Conservation (phyloP, 306 rosid species). For the Sicyos baderoa region DNA sequence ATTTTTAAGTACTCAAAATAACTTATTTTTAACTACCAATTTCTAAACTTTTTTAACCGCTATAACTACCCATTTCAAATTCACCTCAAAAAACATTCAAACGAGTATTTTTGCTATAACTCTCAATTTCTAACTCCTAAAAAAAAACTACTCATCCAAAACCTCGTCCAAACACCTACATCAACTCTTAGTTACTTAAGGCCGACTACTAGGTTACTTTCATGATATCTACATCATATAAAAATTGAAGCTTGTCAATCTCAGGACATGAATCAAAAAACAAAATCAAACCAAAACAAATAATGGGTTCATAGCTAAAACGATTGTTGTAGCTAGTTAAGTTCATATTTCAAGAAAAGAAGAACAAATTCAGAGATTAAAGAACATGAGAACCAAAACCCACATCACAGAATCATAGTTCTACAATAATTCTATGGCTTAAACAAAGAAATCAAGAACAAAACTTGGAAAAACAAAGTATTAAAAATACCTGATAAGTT, state of each 20-base stretch:
- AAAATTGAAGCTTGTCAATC: not conserved
- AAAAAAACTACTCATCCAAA: no score
- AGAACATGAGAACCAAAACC: not conserved
- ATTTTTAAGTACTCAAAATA: no score
- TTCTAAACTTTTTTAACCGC: no score
- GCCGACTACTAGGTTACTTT: no score
- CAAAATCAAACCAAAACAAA: not conserved
- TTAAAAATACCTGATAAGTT: conserved; percentile 54
- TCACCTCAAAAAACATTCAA: no score
- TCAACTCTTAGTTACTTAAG: no score
- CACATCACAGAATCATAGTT: not conserved
- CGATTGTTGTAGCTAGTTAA: not conserved
- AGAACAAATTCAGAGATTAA: not conserved
- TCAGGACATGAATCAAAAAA: not conserved
- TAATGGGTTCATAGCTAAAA: not conserved
- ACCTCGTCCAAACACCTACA: no score
- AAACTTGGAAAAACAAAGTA: conserved; percentile 6
- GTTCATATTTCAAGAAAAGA: not conserved
- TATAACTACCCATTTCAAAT: no score
- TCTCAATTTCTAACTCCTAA: no score
- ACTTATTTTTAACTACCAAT: no score
- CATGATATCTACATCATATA: not conserved
- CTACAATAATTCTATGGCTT: not conserved
- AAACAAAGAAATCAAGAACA: not conserved
- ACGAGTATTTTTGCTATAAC: no score